Evolutionary conservation across 495 filamentous ascomycete genomes (phyloP).

Genomic region (Symbiotaphrina buchneri): DNA sequence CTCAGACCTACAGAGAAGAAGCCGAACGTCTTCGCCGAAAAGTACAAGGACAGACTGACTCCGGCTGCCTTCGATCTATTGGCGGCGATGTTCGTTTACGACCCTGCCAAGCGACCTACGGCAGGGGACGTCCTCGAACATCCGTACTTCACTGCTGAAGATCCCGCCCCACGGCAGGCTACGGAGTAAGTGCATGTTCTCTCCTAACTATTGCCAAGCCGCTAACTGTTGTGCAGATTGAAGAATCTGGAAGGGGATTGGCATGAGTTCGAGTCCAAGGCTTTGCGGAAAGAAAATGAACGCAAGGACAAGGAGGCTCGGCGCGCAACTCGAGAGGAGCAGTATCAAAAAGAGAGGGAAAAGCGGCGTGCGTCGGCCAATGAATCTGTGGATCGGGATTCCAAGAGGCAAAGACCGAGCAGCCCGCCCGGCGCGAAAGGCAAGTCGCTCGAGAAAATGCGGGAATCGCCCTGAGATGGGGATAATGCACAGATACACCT

Average conservation of each 20-base stretch:
- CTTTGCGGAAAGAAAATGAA: conserved; percentile 75
- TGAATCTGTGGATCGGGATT: conserved; percentile 1
- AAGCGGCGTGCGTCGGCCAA: conserved; percentile 4
- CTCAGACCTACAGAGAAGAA: conserved; percentile 53
- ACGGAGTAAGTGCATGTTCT: conserved; percentile 47
- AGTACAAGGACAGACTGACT: conserved; percentile 50
- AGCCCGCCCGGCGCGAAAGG: too few species aligned
- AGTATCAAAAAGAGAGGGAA: conserved; percentile 17
- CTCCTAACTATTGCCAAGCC: conserved; percentile 4
- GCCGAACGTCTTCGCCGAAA: conserved; percentile 60
- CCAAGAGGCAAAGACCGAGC: conserved; percentile 3
- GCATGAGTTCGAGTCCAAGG: conserved; percentile 98
- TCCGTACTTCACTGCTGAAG: conserved; percentile 70
- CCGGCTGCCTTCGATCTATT: conserved; percentile 69
- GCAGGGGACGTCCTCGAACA: conserved; percentile 75
- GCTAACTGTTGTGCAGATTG: conserved; percentile 30
- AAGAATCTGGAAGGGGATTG: conserved; percentile 79
- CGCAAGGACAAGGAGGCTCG: conserved; percentile 51
- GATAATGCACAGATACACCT: too few species aligned
- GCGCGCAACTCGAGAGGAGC: conserved; percentile 17
- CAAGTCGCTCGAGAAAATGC: too few species aligned
- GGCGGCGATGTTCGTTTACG: conserved; percentile 60
- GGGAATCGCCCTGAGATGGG: too few species aligned
- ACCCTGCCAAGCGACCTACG: conserved; percentile 65
- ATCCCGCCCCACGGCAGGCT: conserved; percentile 56